Evolutionary conservation across 2,329 filamentous ascomycete genomes (phyloP).

Genomic region (Zarea fungicola): DNA sequence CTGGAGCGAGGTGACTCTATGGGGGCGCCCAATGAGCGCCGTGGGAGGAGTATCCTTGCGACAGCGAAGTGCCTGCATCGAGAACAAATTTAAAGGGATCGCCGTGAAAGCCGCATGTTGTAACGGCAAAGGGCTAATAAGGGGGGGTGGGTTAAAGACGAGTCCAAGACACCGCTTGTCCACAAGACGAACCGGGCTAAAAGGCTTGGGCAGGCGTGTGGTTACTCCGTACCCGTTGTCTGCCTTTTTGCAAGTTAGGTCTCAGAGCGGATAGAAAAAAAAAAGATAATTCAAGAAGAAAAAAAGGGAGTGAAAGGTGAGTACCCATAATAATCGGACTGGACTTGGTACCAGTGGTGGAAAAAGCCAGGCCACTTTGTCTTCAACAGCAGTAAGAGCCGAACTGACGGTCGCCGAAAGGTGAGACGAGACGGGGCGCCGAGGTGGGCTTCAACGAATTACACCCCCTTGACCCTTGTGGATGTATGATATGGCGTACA

Average conservation of each 20-base stretch:
- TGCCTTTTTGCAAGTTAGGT: no score
- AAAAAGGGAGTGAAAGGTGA: background rate
- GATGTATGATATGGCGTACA: background rate
- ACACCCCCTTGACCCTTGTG: background rate
- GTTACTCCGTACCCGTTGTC: background rate
- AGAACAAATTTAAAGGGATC: background rate
- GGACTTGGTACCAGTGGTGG: slow-evolving; percentile 9
- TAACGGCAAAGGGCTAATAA: no score
- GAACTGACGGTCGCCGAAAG: slow-evolving; percentile 9
- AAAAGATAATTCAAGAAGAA: slow-evolving; percentile 1
- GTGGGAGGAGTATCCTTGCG: slow-evolving; percentile 3
- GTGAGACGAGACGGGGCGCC: slow-evolving; percentile 7
- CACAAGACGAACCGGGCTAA: background rate
- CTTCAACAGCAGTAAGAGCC: background rate
- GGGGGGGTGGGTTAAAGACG: background rate
- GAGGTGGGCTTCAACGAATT: slow-evolving; percentile 4
- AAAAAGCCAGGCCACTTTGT: slow-evolving; percentile 9
- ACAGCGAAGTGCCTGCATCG: slow-evolving; percentile 2
- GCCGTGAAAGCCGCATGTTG: slow-evolving; percentile 1
- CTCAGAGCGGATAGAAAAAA: no score
- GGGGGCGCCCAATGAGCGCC: slow-evolving; percentile 7
- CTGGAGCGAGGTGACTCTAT: slow-evolving; percentile 5
- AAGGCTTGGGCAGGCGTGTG: background rate
- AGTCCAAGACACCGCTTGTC: background rate
- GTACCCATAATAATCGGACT: slow-evolving; percentile 1